These are phyloP conservation scores for Pinus tabuliformis DNA, from an alignment of 75 land plant species.

Conservation along the genomic window DNA sequence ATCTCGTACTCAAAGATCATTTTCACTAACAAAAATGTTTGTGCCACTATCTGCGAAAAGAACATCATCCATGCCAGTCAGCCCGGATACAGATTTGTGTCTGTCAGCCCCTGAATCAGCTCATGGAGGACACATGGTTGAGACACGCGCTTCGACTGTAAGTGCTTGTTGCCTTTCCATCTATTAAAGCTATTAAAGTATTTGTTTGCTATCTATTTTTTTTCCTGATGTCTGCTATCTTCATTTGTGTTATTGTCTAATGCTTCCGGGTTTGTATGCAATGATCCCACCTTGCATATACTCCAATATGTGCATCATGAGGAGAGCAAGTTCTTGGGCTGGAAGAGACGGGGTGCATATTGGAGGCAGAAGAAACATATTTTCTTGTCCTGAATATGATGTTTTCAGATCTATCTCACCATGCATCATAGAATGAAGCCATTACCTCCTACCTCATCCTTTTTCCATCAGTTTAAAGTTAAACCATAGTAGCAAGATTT, in stretches of 20 bases:
- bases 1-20: conserved; percentile 31
- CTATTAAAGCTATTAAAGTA: background rate
- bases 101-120: conserved; percentile 18
- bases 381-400: background rate
- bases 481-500: no score
- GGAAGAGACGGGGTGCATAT: background rate
- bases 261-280: background rate
- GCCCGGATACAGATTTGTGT: conserved; percentile 21
- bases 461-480: background rate
- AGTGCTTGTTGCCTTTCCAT: conserved; percentile 8
- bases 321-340: background rate
- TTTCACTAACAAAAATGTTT: conserved; percentile 44
- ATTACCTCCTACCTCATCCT: background rate
- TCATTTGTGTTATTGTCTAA: background rate
- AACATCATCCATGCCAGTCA: conserved; percentile 72
- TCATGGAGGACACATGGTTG: conserved; percentile 9
- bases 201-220: background rate
- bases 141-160: conserved; percentile 20
- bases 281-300: background rate
- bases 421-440: background rate
- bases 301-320: background rate
- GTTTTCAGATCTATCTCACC: background rate
- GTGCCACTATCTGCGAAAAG: conserved; percentile 49
- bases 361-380: background rate
- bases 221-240: background rate